Base-by-base conservation (phyloP, 73 alveolate species). In the Paramecium sexaurelia region DNA sequence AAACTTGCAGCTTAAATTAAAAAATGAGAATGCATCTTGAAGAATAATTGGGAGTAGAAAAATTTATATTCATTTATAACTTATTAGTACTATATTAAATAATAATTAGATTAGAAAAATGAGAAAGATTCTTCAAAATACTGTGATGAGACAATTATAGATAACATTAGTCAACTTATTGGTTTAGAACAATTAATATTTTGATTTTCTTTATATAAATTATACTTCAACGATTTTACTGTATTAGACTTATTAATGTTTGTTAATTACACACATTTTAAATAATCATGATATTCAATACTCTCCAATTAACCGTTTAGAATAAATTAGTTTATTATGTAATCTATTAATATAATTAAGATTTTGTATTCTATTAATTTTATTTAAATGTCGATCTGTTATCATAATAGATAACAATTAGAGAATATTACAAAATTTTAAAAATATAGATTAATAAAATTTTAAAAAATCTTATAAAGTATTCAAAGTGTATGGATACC, bases 11-110 rank as follows among this genome's bases (percentile, higher is more conserved):
- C 32, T 36, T 33, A n/a, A 73, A 73, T 73, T 33, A 73, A 19
- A 73, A 36, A 13, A 73, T 73, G 87, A 73, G 87, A 39, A 73
- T 73, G 87, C 67, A 73, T 17, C 43, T 73, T 32, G 87, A 73
- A 36, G 57, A 73, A 22, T 27, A 20, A 73, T 33, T 73, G 11
- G 87, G 87, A 32, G 36, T 73, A 33, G 36, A 27, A 32, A 73
- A 73, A 36, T 73, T 73, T 73, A 39, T 73, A 20, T 7, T 22
- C 9, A 9, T 39, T 36, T 73, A 73, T n/a, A 36, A 33, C 3
- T 20, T 19, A 10, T 27, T 39, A 36, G 87, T 73, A 73, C 13
- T 17, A 3, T 26, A 61, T 61, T 61, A 26, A 13, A 33, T 36
- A 32, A 73, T 73, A 27, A 73, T 73, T 73, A 36, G 57, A 36